phyloP scores from a whole-genome alignment of 2,329 filamentous ascomycete genomes.

The Eutypella sp. region DNA sequence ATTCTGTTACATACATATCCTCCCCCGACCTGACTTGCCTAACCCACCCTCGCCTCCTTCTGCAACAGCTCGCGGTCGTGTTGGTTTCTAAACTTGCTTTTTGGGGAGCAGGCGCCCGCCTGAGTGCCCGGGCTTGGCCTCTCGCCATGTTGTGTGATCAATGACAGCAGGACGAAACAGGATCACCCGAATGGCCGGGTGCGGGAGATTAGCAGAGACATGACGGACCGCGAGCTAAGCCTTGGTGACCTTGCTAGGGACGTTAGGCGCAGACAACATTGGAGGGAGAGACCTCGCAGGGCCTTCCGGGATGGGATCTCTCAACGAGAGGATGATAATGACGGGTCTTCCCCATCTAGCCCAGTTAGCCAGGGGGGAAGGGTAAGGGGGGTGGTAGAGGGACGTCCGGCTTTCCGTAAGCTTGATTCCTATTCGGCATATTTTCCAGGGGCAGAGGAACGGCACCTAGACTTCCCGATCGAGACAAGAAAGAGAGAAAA shows the following conservation, averaged over 20 bases:
- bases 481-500: too few relatives aligned
- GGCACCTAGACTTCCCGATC: not conserved
- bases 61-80: too few relatives aligned
- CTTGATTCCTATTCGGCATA: not conserved
- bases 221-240: not conserved
- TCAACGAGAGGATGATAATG: too few relatives aligned
- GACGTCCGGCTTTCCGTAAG: not conserved
- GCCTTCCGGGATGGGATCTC: too few relatives aligned
- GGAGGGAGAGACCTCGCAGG: too few relatives aligned
- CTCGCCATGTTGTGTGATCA: constrained; percentile 12
- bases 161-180: constrained; percentile 17
- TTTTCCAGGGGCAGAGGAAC: not conserved
- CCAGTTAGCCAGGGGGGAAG: too few relatives aligned
- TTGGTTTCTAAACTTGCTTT: too few relatives aligned
- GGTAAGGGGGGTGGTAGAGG: not conserved
- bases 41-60: too few relatives aligned
- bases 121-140: constrained; percentile 5
- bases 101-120: too few relatives aligned
- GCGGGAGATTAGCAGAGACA: constrained; percentile 24
- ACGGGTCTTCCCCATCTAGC: too few relatives aligned
- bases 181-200: constrained; percentile 18
- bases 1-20: too few relatives aligned
- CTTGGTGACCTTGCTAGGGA: not conserved
- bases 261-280: not conserved
- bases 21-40: too few relatives aligned